These are phyloP conservation scores for Plantago coronopus DNA, from an alignment of 305 asterid genomes.

Conservation along the genomic window DNA sequence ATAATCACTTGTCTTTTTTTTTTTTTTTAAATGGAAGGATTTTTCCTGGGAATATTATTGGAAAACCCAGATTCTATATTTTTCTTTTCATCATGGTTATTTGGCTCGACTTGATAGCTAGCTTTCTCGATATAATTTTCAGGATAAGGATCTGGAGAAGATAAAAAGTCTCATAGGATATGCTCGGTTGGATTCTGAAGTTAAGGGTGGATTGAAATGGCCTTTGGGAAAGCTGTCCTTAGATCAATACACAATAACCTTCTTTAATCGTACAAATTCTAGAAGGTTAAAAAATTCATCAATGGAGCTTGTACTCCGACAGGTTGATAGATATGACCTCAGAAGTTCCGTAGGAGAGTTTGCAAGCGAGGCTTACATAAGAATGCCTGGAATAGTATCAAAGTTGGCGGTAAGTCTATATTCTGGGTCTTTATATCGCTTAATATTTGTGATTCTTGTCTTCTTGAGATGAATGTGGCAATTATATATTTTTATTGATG, in stretches of 20 bases:
- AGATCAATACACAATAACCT: neutral
- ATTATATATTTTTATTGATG: too few species aligned
- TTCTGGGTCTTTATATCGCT: too few species aligned
- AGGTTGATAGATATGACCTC: neutral
- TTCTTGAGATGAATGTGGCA: too few species aligned
- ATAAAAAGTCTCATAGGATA: neutral
- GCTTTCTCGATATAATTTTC: neutral
- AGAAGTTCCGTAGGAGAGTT: neutral
- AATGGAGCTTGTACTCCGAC: neutral
- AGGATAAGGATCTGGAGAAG: neutral
- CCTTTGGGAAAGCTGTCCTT: neutral
- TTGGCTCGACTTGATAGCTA: too few species aligned
- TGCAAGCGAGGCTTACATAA: neutral
- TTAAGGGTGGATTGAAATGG: neutral
- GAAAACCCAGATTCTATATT: too few species aligned
- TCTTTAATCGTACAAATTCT: neutral
- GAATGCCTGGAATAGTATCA: neutral
- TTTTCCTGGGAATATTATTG: too few species aligned
- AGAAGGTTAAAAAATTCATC: neutral
- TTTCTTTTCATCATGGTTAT: too few species aligned
- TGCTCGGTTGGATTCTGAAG: neutral
- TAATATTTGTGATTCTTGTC: too few species aligned
- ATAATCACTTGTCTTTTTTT: too few species aligned
- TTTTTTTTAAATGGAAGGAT: too few species aligned
- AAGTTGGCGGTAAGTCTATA: constrained; percentile 1